Base-by-base conservation (phyloP, 805 yeast species). In the Kodamaea kaohsiungensis region DNA sequence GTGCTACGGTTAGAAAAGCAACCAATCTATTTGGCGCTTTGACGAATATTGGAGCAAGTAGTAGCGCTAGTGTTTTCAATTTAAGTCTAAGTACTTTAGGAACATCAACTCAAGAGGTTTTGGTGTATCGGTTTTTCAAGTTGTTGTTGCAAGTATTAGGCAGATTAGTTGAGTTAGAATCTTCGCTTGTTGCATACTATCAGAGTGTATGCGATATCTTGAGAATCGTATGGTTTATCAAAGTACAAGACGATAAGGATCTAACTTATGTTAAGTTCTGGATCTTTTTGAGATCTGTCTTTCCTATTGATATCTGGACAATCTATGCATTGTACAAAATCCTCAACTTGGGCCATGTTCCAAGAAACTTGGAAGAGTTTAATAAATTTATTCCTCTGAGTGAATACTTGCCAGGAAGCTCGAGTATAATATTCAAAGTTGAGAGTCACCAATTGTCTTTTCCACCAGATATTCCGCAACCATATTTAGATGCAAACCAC, bases 391-490 rank as follows among this genome's bases (percentile, higher is more conserved):
- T 50, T 9, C 35, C 45, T 2, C 9, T 9, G n/a, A 16, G 12
- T 13, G 48, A 25, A 35, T 48, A 30, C 19, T 19, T 30, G 13
- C 50, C 50, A 13, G 17, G n/a, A 19, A 35, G 53, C 17, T 15
- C 22, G 15, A 38, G 42, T 27, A 51, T 75, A 7, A 63, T 67
- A 1, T 61, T 72, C 12, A 62, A 76, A 4, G 66, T 77, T 40
- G 67, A 71, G 46, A 60, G 56, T 19, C 66, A 67, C 1, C 48
- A 64, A 46, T 62, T 68, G 3, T 60, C 68, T 2, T 65, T 67
- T 2, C 71, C 73, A 17, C 82, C 80, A 1, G 73, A 69, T 12
- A 54, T 76, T 12, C 83, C 83, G 1, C 66, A 65, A 38, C 81
- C 82, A 0, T 78, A 69, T 57, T 58, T 79, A 39, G 73, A 73